Percentiles rank a stretch among this genome's conserved stretches.
Evolutionary conservation across 371 early-diverging fungal genomes (phyloP).

Genomic region (Apophysomyces sp.): DNA sequence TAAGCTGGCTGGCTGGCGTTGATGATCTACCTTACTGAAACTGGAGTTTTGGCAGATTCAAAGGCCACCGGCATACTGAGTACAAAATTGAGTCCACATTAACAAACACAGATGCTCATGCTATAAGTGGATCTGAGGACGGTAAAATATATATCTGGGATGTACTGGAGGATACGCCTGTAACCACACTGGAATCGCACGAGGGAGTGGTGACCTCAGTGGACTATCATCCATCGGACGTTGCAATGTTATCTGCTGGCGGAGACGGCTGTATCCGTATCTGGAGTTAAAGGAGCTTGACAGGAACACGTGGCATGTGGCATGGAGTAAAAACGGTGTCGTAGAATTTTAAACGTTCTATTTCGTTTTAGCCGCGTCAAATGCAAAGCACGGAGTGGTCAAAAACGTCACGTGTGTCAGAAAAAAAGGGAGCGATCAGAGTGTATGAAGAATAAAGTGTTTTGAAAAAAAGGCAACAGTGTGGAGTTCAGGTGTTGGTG

Average conservation of each 20-base stretch:
- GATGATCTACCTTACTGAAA: too few species aligned
- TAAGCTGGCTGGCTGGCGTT: constrained; percentile 31
- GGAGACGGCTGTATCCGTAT: constrained; percentile 57
- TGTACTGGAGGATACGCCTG: constrained; percentile 59
- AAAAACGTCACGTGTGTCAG: not conserved
- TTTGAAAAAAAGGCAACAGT: not conserved
- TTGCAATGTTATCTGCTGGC: constrained; percentile 51
- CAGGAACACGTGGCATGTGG: not conserved
- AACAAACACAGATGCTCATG: constrained; percentile 70
- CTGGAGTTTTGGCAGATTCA: constrained; percentile 49
- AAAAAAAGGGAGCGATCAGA: not conserved
- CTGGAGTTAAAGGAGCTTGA: constrained; percentile 34
- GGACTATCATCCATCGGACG: constrained; percentile 45
- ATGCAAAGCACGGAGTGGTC: not conserved
- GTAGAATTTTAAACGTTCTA: not conserved
- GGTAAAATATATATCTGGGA: constrained; percentile 88
- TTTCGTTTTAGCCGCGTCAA: not conserved
- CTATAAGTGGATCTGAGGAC: constrained; percentile 90
- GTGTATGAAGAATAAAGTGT: not conserved
- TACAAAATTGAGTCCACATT: constrained; percentile 75
- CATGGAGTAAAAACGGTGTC: not conserved
- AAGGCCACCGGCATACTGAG: constrained; percentile 77
- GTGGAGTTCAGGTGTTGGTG: not conserved
- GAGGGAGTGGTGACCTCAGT: constrained; percentile 36
- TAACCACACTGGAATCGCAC: constrained; percentile 25